Evolutionary conservation across 169 alveolate species (phyloP).

Genomic region (Plasmodium chabaudi): DNA sequence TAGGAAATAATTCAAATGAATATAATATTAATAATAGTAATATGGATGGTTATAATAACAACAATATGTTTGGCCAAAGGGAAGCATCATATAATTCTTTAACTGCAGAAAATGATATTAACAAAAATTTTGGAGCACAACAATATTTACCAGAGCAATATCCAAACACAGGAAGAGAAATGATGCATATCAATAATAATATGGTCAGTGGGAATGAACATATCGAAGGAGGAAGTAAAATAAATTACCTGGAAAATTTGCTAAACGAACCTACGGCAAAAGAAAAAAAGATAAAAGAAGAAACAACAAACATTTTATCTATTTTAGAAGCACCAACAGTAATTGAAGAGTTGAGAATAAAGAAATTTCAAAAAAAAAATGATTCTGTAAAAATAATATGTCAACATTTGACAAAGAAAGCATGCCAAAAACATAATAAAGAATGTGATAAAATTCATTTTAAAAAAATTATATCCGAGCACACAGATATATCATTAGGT

Average conservation of each 20-base stretch:
- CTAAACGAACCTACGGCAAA: conserved; percentile 74
- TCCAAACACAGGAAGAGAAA: conserved; percentile 20
- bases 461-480: conserved; percentile 80
- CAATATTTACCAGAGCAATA: conserved; percentile 1
- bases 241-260: conserved; percentile 54
- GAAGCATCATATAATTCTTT: neutral
- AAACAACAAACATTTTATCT: conserved; percentile 74
- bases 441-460: conserved; percentile 80
- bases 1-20: neutral
- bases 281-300: conserved; percentile 64
- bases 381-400: conserved; percentile 80
- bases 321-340: conserved; percentile 78
- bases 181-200: conserved; percentile 7
- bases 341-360: conserved; percentile 77
- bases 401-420: conserved; percentile 78
- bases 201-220: neutral
- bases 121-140: neutral
- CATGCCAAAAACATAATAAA: conserved; percentile 78
- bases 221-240: conserved; percentile 20
- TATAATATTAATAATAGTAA: neutral
- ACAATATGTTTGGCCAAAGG: neutral
- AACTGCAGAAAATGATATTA: neutral
- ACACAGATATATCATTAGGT: conserved; percentile 86
- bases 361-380: conserved; percentile 79
- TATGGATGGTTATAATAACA: neutral